Evolutionary conservation across 108 stramenopile species (phyloP).

Genomic region (Fragilaria crotonensis): DNA sequence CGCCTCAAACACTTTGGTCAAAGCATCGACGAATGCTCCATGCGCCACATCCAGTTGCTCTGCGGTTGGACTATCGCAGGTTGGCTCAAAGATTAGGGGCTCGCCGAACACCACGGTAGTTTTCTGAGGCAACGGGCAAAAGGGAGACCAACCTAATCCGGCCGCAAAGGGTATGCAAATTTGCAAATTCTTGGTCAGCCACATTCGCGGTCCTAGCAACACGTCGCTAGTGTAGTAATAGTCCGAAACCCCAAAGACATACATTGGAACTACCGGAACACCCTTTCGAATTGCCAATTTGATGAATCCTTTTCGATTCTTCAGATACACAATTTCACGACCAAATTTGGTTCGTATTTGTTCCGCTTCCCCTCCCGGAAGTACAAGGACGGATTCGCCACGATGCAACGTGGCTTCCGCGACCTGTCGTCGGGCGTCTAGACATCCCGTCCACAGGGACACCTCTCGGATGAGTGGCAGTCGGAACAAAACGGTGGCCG

Average conservation of each 20-base stretch:
- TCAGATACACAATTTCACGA: conserved; percentile 45
- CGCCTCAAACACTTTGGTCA: conserved; percentile 38
- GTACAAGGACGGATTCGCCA: conserved; percentile 34
- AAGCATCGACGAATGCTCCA: conserved; percentile 28
- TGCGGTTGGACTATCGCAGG: background rate
- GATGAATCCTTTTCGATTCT: conserved; percentile 80
- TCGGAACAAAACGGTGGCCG: conserved; percentile 53
- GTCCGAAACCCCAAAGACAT: conserved; percentile 58
- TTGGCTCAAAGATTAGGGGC: conserved; percentile 6
- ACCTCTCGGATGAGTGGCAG: conserved; percentile 62
- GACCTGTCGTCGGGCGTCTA: conserved; percentile 49
- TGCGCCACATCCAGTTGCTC: conserved; percentile 18
- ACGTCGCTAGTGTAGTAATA: conserved; percentile 26
- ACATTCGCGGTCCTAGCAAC: conserved; percentile 18
- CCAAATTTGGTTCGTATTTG: conserved; percentile 30
- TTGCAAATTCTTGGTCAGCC: conserved; percentile 33
- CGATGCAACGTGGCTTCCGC: conserved; percentile 27
- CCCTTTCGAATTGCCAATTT: conserved; percentile 69
- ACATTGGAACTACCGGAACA: conserved; percentile 74
- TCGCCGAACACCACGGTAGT: conserved; percentile 26
- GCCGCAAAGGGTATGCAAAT: conserved; percentile 26
- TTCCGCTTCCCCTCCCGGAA: conserved; percentile 50
- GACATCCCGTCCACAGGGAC: conserved; percentile 40
- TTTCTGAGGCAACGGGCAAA: conserved; percentile 26
- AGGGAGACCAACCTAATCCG: conserved; percentile 19